Conservation (phyloP, 106 monocot genomes). For the Ottelia alismoides region DNA sequence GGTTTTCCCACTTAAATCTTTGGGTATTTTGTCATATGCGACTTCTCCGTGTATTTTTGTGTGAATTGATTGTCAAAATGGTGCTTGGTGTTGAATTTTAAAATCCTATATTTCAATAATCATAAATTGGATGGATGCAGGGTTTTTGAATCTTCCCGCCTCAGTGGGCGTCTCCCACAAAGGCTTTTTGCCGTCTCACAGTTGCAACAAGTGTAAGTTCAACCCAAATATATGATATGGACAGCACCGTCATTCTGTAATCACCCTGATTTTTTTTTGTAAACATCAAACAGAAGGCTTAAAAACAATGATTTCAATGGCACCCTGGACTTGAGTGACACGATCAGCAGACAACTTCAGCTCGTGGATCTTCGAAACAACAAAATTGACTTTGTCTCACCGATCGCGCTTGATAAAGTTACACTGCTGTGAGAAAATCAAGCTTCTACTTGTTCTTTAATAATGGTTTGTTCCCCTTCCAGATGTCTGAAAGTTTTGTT, state of each 20-base stretch:
- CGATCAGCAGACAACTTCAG: conserved; percentile 26
- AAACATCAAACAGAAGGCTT: conserved; percentile 29
- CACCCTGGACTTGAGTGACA: conserved; percentile 36
- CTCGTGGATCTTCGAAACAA: conserved; percentile 31
- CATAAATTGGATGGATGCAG: conserved; percentile 11
- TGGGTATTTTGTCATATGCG: no score
- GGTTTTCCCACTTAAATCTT: no score
- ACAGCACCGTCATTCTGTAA: background rate
- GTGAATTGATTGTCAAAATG: conserved; percentile 19
- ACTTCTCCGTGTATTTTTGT: no score
- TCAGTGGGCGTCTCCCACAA: conserved; percentile 42
- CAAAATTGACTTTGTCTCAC: background rate
- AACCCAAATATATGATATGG: background rate
- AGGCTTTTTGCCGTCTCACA: conserved; percentile 35
- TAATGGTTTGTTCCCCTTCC: background rate
- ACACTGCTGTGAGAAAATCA: conserved; percentile 1
- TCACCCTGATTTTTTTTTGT: background rate
- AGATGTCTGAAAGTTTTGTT: background rate
- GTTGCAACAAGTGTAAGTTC: conserved; percentile 77
- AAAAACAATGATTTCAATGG: conserved; percentile 50
- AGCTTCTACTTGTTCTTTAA: background rate
- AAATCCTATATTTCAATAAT: background rate
- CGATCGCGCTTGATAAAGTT: background rate
- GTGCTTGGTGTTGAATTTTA: background rate
- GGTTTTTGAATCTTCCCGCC: conserved; percentile 30